Base-by-base conservation (phyloP, 345 rosid species). In the Eucalyptus erythrocorys region DNA sequence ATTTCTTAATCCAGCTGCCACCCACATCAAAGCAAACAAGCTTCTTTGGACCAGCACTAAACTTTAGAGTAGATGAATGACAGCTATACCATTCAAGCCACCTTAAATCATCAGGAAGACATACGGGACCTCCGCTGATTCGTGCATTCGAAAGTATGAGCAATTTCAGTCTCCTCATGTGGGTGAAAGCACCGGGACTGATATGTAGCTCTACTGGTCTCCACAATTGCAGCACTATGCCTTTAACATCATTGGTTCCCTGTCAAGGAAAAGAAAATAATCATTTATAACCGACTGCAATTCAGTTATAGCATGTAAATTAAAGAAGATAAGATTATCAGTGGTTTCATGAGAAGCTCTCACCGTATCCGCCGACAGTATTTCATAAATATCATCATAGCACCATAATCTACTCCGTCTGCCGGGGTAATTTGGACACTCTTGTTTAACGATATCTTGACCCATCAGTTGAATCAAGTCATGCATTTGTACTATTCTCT, bases 391-490 rank as follows among this genome's bases (percentile, higher is more conserved):
- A 51, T 51, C 24, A 51, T 19, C 59, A 2, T 88, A 84, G 14
- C 55, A 48, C 90, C 92, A 91, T 48, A 91, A 68, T 48, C 92
- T 88, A 17, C 88, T 91, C 14, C 86, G 89, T 80, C 13, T 88
- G 10, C 89, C 87, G 11, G 91, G 91, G 30, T 51, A 0, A 51
- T 51, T 0, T 3, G 1, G 55, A 51, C 0, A 7, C 71, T 91
- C 89, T 10, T 15, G 42, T 10, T 57, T 50, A 86, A 91, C 90
- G 22, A 86, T 92, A 21, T 91, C 91, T 9, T 55, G 66, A 24
- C 92, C 93, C 91, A 92, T 87, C 61, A 76, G 84, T 80, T 90
- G 80, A 8, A 91, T 59, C 86, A 89, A 88, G 79, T 91, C 90
- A 68, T 91, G 91, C 93, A 91, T 91, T 61, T 87, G 24, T 47